Evolutionary conservation across 2,329 filamentous ascomycete species (phyloP).

Genomic region (Trichoderma asperellum): DNA sequence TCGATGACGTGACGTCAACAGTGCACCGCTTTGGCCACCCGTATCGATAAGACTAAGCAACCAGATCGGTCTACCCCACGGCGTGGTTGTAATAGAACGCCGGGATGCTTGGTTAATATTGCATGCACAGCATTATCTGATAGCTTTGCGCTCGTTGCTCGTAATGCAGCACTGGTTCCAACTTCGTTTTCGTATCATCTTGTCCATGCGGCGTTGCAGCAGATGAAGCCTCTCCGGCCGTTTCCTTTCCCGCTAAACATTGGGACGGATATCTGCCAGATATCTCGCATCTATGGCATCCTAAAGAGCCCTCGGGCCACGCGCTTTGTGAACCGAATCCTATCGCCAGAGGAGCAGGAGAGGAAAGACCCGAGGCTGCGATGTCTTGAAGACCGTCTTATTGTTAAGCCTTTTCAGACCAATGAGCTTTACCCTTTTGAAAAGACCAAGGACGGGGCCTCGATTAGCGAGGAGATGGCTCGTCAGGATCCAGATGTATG

Average conservation of each 20-base stretch:
- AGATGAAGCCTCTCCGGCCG: conserved; percentile 42
- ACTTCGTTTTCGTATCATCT: not conserved
- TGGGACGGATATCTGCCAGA: conserved; percentile 78
- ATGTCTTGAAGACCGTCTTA: conserved; percentile 3
- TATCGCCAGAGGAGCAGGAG: conserved; percentile 45
- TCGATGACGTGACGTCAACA: conserved; percentile 28
- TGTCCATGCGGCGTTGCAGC: not conserved
- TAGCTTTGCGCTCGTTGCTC: not conserved
- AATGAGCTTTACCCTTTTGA: not conserved
- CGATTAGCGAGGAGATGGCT: not conserved
- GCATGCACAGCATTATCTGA: not conserved
- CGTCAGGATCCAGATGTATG: conserved; percentile 38
- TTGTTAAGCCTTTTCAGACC: not conserved
- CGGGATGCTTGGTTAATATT: not conserved
- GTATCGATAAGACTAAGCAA: conserved; percentile 32
- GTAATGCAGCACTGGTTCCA: not conserved
- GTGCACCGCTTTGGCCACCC: not conserved
- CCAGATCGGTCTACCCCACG: not conserved
- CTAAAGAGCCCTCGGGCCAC: conserved; percentile 50
- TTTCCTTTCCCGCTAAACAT: conserved; percentile 71
- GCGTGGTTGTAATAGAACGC: conserved; percentile 11
- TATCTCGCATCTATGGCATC: conserved; percentile 66
- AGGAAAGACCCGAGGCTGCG: conserved; percentile 34
- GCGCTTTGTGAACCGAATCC: conserved; percentile 54
- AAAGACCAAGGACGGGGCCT: conserved; percentile 16